Evolutionary conservation across 208 protist species (phyloP).

Genomic region (Trypanosoma grayi): DNA sequence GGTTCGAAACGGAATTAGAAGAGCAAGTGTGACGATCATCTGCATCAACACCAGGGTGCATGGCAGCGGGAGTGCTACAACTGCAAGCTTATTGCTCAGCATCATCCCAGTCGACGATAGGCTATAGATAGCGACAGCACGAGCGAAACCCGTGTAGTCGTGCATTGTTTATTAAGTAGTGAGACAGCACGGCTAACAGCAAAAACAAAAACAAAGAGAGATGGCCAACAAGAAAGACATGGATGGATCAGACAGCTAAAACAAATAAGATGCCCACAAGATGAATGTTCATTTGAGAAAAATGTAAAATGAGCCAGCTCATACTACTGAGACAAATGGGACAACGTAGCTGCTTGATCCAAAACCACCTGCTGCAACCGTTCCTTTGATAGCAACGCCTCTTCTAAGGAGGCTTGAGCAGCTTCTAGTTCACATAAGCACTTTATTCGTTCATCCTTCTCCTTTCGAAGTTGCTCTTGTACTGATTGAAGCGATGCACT

Average conservation of each 20-base stretch:
- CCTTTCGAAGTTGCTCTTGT: slow-evolving; percentile 29
- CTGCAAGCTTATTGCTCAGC: slow-evolving; percentile 37
- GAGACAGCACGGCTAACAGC: slow-evolving; percentile 2
- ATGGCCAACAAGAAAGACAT: not conserved
- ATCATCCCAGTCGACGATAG: slow-evolving; percentile 38
- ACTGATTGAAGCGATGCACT: slow-evolving; percentile 6
- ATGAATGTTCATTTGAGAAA: not conserved
- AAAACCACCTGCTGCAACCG: slow-evolving; percentile 73
- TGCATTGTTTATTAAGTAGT: slow-evolving; percentile 23
- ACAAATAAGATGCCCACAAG: not conserved
- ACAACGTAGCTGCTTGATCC: slow-evolving; percentile 72
- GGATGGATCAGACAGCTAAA: not conserved
- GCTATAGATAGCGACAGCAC: slow-evolving; percentile 6
- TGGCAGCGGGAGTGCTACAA: slow-evolving; percentile 22
- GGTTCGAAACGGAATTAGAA: slow-evolving; percentile 16
- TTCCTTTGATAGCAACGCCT: slow-evolving; percentile 61
- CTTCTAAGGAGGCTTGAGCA: slow-evolving; percentile 38
- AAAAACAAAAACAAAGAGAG: not conserved
- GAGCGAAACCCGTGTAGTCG: not conserved
- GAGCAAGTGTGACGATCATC: slow-evolving; percentile 25
- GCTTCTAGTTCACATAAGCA: slow-evolving; percentile 23
- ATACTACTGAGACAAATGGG: slow-evolving; percentile 50
- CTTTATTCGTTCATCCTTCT: slow-evolving; percentile 23
- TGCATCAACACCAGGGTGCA: slow-evolving; percentile 34
- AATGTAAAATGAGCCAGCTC: not conserved